Percentiles rank a stretch among this genome's conserved stretches.
Conservation (phyloP, 192 early-diverging fungal species). For the Umbelopsis ramanniana region DNA sequence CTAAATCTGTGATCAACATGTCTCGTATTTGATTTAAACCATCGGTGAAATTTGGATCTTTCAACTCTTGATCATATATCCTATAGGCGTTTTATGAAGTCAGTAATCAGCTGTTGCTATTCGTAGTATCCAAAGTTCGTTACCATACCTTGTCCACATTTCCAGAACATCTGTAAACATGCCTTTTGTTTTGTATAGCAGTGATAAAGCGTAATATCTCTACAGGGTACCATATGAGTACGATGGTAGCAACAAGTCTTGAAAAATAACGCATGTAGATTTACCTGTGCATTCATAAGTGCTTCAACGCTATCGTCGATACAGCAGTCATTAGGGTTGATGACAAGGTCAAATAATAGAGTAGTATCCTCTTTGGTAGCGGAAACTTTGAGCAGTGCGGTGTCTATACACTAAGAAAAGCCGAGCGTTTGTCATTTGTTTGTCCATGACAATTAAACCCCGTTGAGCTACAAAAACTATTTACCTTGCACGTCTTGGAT, state of each 20-base stretch:
- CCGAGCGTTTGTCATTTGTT: no score
- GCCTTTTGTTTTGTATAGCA: conserved; percentile 61
- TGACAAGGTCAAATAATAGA: conserved; percentile 37
- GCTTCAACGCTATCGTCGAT: conserved; percentile 50
- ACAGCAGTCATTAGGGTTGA: conserved; percentile 51
- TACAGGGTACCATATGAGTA: conserved; percentile 9
- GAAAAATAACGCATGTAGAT: neutral
- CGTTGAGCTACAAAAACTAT: no score
- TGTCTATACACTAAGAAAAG: conserved; percentile 53
- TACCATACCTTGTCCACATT: conserved; percentile 63
- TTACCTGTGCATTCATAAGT: conserved; percentile 52
- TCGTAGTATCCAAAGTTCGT: no score
- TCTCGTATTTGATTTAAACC: conserved; percentile 48
- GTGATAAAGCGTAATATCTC: conserved; percentile 63
- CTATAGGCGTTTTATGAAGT: conserved; percentile 29
- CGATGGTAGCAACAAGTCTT: no score
- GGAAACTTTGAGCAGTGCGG: conserved; percentile 55
- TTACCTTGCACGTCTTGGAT: conserved; percentile 26
- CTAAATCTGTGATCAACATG: conserved; percentile 39
- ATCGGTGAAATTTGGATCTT: conserved; percentile 54
- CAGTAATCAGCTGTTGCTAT: no score
- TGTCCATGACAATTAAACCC: no score
- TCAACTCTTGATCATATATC: conserved; percentile 52
- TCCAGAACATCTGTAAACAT: conserved; percentile 56
- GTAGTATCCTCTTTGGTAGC: conserved; percentile 31